Base-by-base conservation (phyloP, 805 yeast species). In the Starmerella floris region DNA sequence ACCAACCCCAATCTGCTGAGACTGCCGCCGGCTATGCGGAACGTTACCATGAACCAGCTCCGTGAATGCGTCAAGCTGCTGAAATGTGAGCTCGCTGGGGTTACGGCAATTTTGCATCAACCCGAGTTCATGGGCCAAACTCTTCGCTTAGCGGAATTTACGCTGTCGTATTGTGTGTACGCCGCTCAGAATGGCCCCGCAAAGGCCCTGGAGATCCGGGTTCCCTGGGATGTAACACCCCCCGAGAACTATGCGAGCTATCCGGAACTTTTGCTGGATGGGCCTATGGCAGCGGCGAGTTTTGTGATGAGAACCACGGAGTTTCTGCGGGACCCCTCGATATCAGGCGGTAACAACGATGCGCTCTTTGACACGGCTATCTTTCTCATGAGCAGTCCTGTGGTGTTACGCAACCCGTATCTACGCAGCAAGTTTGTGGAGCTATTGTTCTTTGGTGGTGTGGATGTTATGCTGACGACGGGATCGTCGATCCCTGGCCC, bases 251-350 rank as follows among this genome's bases (percentile, higher is more conserved):
- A 88, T 71, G 78, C 75, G 53, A 82, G 73, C 58, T 79, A 68
- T 47, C 98, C 98, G 0, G 97, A 91, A 59, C 83, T 74, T 55
- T 67, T 80, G 37, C 62, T 91, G 16, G 97, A 91, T 56, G 91
- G 93, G 2, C 70, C 83, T 11, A 70, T 87, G 25, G 77, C 76
- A 52, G 83, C 78, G 57, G 47, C 52, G 44, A 73, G 76, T 45
- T 76, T 73, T 54, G 69, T 80, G 10, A 48, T 62, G 62, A 79
- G 13, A 19, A 19, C 49, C 5, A 22, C 38, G 19, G 46, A 41
- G 40, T 47, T 39, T 25, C 2, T 47, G 28, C 38, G 39, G n/a
- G 31, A 35, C 17, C 43, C 52, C 2, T n/a, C 40, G 15, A 35
- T 49, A 40, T 19, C 40, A 15, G 42, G 26, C 17, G 17, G 28